Base-by-base conservation (phyloP, 768 basidiomycete species). In the Leccinum fibrillosum region DNA sequence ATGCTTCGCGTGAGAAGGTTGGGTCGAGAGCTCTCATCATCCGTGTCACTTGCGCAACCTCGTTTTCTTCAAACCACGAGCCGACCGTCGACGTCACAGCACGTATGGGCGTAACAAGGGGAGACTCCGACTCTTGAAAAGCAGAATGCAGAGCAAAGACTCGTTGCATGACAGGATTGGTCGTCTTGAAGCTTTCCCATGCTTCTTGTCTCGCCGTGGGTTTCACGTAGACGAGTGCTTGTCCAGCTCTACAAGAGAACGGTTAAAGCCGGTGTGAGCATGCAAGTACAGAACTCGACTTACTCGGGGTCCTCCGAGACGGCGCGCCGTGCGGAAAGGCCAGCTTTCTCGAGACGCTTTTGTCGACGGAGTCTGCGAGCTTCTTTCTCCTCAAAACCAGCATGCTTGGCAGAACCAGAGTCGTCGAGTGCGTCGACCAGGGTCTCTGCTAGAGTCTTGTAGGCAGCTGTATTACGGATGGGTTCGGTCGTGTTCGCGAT, bases 351-450 rank as follows among this genome's bases (percentile, higher is more conserved):
- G 17, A 97, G 79, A 35, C 97, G 84, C 50, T 80, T 77, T 72
- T 94, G 89, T 56, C 97, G 76, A 59, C 94, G 82, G 57, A 83
- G 74, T 66, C 97, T 79, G 52, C 97, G 84, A 19, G 86, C 89
- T 69, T 98, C 97, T 70, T 90, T 93, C 71, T 97, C 95, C 72
- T 96, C 93, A 62, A 94, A 98, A 0, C 97, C 97, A 51, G 92
- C 95, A 73, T 96, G 92, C 64, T 94, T 93, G 3, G 93, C 90
- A 62, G 88, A 92, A 4, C 90, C 91, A 56, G 90, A 92, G 72
- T 98, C 95, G 61, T 98, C 94, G 42, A 99, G 80, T 3, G 94
- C 92, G 62, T 99, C 97, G 4, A 94, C 77, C 13, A 99, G 76
- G 2, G 92, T 92, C 48, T 96, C 93, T 1, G 93, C 85, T 7